Conservation (phyloP, 2,329 filamentous ascomycete species). For the Didymellaceae sp. region DNA sequence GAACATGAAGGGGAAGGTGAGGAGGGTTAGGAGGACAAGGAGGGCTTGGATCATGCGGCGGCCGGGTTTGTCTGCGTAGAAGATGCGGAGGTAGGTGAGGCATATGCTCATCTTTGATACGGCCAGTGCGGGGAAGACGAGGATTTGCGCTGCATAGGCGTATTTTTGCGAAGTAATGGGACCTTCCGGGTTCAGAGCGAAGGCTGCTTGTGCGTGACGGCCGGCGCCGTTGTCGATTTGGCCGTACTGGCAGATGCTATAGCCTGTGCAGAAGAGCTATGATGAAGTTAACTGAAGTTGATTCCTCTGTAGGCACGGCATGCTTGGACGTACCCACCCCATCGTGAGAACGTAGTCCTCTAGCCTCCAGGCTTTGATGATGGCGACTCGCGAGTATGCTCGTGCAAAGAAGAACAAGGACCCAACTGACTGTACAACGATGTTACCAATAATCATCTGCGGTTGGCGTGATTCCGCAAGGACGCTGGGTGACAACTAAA, state of each 20-base stretch:
- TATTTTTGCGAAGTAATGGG: constrained; percentile 24
- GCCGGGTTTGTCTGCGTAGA: constrained; percentile 22
- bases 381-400: constrained; percentile 24
- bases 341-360: constrained; percentile 26
- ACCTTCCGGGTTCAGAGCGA: constrained; percentile 4
- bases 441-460: constrained; percentile 28
- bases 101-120: constrained; percentile 34
- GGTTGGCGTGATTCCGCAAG: constrained; percentile 22
- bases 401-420: constrained; percentile 27
- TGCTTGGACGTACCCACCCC: constrained; percentile 30
- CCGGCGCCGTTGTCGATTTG: constrained; percentile 27
- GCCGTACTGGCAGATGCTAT: constrained; percentile 30
- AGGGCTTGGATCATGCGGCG: constrained; percentile 24
- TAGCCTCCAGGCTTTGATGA: constrained; percentile 25
- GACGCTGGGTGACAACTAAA: constrained; percentile 7
- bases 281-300: no score
- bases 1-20: constrained; percentile 22
- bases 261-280: constrained; percentile 26
- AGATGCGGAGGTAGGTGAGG: constrained; percentile 31
- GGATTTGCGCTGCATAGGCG: constrained; percentile 26
- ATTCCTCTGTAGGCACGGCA: no score
- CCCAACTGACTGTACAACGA: constrained; percentile 21
- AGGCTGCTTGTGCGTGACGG: constrained; percentile 19
- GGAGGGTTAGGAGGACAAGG: constrained; percentile 18
- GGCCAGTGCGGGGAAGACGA: constrained; percentile 24